Evolutionary conservation across 768 basidiomycete species (phyloP), one percentile per base, ranked within the genome.

Genomic region (Tricholoma bakamatsutake): DNA sequence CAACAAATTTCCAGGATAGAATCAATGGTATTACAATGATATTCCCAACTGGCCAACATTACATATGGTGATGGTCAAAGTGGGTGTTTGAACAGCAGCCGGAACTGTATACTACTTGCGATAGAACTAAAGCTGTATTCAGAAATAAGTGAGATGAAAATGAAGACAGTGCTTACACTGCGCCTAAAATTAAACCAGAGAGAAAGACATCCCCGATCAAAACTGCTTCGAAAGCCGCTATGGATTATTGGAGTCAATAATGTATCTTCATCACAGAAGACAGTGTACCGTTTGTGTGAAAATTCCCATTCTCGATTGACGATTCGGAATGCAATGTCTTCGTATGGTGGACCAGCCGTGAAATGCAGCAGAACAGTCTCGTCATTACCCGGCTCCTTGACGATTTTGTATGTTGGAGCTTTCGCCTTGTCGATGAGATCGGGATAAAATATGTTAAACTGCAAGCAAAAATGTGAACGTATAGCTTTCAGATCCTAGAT

Each of bases 261-360:
- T 37, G 30, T 11, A 47, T 17, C 54, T 33, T 47, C 15, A 35
- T 15, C 30, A 47, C 37, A 47, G 31, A 43, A 30, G 10, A 53
- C 21, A 21, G 30, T 57, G 53, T 68, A 91, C 92, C 93, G 83
- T 76, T 96, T 97, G 66, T 98, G 95, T 37, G 93, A 95, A 70
- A 91, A 96, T 64, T 98, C 97, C 97, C 97, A 99, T 69, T 97
- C 94, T 53, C 93, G 82, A 64, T 97, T 93, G 56, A 99, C 96
- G 58, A 99, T 96, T 57, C 93, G 82, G 77, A 99, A 99, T 7
- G 97, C 97, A 59, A 98, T 95, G 61, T 98, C 97, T 71, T 99
- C 96, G 67, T 99, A 99, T 0, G 96, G 96, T 51, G 96, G 95
- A 7, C 97, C 97, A 30, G 97, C 93, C 61, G 84, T 93, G 74